Conservation (phyloP, 768 basidiomycete genomes). For the Auricularia cornea region DNA sequence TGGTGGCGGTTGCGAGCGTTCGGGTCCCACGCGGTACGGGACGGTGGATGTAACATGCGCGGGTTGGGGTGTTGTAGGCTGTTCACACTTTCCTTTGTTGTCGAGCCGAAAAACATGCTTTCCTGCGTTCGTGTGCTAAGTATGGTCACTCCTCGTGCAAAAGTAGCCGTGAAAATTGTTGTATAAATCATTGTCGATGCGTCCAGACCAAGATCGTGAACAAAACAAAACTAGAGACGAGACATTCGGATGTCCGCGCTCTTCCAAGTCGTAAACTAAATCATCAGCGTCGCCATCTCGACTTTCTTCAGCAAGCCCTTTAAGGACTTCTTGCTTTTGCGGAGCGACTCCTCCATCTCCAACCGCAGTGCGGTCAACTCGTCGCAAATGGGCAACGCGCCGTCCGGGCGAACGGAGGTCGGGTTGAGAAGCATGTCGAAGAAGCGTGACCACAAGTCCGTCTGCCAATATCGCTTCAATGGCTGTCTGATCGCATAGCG, state of each 20-base stretch:
- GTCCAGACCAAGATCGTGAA: not conserved
- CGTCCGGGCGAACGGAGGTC: conserved; percentile 42
- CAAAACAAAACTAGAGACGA: not conserved
- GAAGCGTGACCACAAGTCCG: conserved; percentile 70
- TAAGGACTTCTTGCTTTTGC: conserved; percentile 19
- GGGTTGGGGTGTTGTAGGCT: not conserved
- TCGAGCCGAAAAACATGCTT: not conserved
- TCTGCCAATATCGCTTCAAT: conserved; percentile 95
- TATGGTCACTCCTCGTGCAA: too few relatives aligned
- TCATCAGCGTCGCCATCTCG: conserved; percentile 24
- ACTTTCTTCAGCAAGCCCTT: conserved; percentile 81
- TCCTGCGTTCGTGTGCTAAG: not conserved
- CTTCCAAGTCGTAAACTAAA: not conserved
- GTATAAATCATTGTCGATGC: not conserved
- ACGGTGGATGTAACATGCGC: not conserved
- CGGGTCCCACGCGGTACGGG: not conserved
- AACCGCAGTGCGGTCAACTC: conserved; percentile 55
- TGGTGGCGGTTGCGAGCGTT: not conserved
- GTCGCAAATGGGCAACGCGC: conserved; percentile 60
- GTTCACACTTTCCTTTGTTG: not conserved
- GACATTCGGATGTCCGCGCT: too few relatives aligned
- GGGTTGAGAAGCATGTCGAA: conserved; percentile 89
- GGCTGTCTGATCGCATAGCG: conserved; percentile 54
- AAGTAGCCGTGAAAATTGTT: too few relatives aligned
- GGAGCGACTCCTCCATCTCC: conserved; percentile 59